These are phyloP conservation scores for Penicillium soppii DNA, from an alignment of 495 filamentous ascomycete species.

Conservation along the genomic window DNA sequence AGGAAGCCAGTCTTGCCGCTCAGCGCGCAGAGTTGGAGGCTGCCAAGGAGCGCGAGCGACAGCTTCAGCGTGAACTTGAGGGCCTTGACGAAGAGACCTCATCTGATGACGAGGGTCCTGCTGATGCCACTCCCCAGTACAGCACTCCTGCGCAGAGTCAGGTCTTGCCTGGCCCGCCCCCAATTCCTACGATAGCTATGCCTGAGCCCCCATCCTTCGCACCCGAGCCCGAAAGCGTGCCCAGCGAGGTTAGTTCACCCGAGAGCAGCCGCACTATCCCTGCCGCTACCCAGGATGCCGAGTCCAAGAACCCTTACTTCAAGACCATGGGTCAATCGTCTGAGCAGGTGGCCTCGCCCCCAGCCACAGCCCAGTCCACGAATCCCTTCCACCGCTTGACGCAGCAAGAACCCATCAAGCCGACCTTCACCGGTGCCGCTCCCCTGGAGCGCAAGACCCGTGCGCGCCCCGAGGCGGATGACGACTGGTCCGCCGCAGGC, in stretches of 20 bases:
- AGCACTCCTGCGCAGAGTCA: constrained; percentile 74
- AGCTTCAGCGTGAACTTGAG: constrained; percentile 84
- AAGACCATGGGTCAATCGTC: constrained; percentile 59
- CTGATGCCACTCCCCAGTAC: constrained; percentile 76
- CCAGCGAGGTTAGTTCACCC: constrained; percentile 26
- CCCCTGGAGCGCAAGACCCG: constrained; percentile 51
- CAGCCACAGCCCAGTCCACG: constrained; percentile 61
- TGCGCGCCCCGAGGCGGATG: constrained; percentile 72
- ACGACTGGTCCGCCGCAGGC: constrained; percentile 82
- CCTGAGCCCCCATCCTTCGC: constrained; percentile 43
- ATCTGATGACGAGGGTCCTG: constrained; percentile 83
- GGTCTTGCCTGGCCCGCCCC: constrained; percentile 45
- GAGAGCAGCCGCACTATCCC: constrained; percentile 27
- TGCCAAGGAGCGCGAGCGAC: constrained; percentile 81
- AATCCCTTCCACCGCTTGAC: constrained; percentile 96
- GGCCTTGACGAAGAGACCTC: constrained; percentile 76
- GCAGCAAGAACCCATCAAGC: constrained; percentile 44
- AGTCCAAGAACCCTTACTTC: constrained; percentile 72
- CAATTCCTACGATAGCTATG: constrained; percentile 21
- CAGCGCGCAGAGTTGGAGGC: constrained; percentile 92
- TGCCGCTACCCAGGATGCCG: constrained; percentile 32
- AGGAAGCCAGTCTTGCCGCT: constrained; percentile 78
- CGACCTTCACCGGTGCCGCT: constrained; percentile 33
- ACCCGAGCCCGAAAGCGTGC: constrained; percentile 29
- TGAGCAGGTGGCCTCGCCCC: constrained; percentile 19